phyloP scores from a whole-genome alignment of 1,284 basidiomycete species.

The Cystobasidium pallidum region DNA sequence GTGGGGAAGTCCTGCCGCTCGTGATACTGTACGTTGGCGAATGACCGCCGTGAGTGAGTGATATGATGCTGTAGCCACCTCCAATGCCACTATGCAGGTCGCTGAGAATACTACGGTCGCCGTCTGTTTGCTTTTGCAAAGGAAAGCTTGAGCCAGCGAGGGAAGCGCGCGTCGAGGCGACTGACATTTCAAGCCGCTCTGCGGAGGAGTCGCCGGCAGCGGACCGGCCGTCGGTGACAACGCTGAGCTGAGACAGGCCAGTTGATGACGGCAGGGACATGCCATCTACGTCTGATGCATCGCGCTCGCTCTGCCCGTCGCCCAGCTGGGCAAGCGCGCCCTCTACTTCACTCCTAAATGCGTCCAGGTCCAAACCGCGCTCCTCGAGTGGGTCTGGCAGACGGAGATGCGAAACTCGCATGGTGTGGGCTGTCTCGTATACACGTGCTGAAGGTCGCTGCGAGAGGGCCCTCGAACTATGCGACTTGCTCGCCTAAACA shows the following conservation, averaged over 20 bases:
- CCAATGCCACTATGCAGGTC: background rate
- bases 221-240: background rate
- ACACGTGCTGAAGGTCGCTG: background rate
- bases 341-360: too few species aligned
- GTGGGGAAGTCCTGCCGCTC: background rate
- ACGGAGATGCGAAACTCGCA: constrained; percentile 15
- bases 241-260: constrained; percentile 22
- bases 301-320: constrained; percentile 10
- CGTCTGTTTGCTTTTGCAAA: background rate
- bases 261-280: constrained; percentile 12
- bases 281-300: constrained; percentile 4
- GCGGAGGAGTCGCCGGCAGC: background rate
- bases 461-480: too few species aligned
- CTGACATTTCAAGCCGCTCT: constrained; percentile 23
- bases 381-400: constrained; percentile 13
- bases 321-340: background rate
- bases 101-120: background rate
- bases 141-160: background rate
- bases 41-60: background rate
- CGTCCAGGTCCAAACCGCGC: background rate
- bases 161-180: constrained; percentile 26
- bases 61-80: constrained; percentile 22
- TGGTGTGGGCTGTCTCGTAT: background rate
- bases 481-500: too few species aligned
- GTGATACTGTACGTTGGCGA: constrained; percentile 11